Conservation (phyloP, 176 grass and related monocot genomes). For the Eremochloa ophiuroides region DNA sequence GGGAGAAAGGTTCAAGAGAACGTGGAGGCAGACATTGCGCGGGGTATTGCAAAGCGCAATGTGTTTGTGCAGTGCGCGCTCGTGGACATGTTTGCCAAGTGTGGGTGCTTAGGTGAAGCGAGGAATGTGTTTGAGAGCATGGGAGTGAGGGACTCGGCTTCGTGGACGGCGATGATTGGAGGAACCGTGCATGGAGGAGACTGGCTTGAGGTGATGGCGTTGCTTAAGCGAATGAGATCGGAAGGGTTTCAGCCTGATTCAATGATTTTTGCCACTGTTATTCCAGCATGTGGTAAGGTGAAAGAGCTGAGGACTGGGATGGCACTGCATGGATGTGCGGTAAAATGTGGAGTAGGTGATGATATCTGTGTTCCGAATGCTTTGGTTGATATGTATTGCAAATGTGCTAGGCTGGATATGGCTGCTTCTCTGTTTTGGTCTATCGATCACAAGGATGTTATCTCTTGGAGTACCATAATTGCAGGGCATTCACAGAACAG, state of each 20-base stretch:
- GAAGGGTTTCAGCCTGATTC: conserved; percentile 41
- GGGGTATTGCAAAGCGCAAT: background rate
- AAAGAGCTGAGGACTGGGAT: conserved; percentile 25
- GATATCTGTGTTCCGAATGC: conserved; percentile 51
- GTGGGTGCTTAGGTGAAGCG: conserved; percentile 45
- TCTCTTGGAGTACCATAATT: conserved; percentile 67
- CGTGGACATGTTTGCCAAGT: conserved; percentile 60
- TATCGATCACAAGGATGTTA: conserved; percentile 39
- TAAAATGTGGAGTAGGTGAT: conserved; percentile 28
- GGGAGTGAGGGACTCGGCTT: conserved; percentile 32
- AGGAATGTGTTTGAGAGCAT: conserved; percentile 51
- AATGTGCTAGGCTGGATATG: conserved; percentile 33
- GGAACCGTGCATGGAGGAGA: conserved; percentile 21
- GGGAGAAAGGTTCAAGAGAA: conserved; percentile 20
- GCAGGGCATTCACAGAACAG: conserved; percentile 47
- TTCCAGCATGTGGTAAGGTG: conserved; percentile 42
- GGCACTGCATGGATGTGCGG: conserved; percentile 39
- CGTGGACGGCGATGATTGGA: conserved; percentile 54
- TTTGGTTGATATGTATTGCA: conserved; percentile 65
- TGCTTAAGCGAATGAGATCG: conserved; percentile 37
- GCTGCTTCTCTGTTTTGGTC: conserved; percentile 30
- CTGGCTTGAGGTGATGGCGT: conserved; percentile 34
- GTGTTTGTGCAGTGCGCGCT: conserved; percentile 54
- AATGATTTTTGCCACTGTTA: conserved; percentile 48
- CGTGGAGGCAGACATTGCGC: background rate